A percentile compares a stretch with the other conserved stretches of the same genome.
These are phyloP conservation scores for Neoboletus brunneissimus DNA, from an alignment of 768 basidiomycete species.

Conservation along the genomic window DNA sequence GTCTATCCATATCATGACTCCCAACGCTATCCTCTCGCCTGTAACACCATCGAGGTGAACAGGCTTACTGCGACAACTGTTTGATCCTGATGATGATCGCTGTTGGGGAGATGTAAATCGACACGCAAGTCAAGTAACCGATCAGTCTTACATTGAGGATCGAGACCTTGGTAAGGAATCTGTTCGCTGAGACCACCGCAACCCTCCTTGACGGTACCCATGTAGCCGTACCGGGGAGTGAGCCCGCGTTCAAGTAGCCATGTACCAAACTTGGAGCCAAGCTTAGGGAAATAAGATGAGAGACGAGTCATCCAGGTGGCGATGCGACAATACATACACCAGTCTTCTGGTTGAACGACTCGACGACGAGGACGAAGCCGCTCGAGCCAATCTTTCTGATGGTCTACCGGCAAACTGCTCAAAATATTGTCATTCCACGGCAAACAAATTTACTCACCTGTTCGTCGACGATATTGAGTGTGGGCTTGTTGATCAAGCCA, in stretches of 20 bases:
- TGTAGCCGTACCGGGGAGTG: conserved; percentile 78
- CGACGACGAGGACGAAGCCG: conserved; percentile 80
- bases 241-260: conserved; percentile 83
- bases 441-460: conserved; percentile 40
- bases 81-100: conserved; percentile 49
- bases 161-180: conserved; percentile 80
- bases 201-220: conserved; percentile 76
- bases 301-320: neutral
- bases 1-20: neutral
- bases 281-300: conserved; percentile 31
- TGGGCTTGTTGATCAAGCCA: conserved; percentile 84
- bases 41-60: neutral
- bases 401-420: conserved; percentile 32
- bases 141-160: conserved; percentile 60
- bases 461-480: conserved; percentile 82
- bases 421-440: neutral
- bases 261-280: conserved; percentile 81
- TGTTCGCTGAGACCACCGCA: conserved; percentile 79
- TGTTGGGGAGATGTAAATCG: conserved; percentile 14
- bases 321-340: conserved; percentile 43
- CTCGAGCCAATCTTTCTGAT: conserved; percentile 70
- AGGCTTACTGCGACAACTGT: conserved; percentile 33
- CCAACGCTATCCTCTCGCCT: neutral
- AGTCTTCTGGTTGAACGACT: conserved; percentile 87
- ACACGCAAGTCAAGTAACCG: neutral